Evolutionary conservation across 179 eudicot genomes (phyloP), one percentile per base, ranked within the genome.

Genomic region (Drosera spatulata): DNA sequence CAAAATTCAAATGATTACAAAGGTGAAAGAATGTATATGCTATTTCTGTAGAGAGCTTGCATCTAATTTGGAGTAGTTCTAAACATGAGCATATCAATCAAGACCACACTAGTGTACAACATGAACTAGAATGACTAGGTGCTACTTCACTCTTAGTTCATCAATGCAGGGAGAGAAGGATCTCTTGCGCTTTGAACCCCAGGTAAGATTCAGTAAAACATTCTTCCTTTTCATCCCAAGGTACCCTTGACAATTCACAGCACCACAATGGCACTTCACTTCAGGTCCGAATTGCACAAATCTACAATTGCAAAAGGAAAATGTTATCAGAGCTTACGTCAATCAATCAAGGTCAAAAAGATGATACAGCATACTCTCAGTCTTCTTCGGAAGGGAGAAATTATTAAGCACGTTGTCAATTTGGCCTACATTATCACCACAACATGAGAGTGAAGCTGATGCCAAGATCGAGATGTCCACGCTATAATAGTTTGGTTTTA

Each of bases 241-340:
- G 74, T 75, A 85, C 41, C 95, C 95, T 71, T 80, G 87, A 71
- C 98, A 91, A 55, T 79, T 85, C 50, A 75, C 62, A 61, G 96
- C 87, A 13, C 95, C 96, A 69, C 98, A 91, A 9, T 81, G 77
- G 69, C 98, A 91, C 75, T 76, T 77, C 0, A 91, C 98, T 82
- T 88, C 96, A 0, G 83, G 79, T 62, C 98, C 98, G 33, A 91
- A 91, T 62, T 85, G 95, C 71, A 86, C 93, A 86, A 91, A 91
- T 68, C 98, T 91, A 75, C 67, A 73, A n/a, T 66, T 14, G 5
- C 15, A 37, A 56, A 68, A 22, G 33, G 33, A 22, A 22, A 22
- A 22, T 22, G 33, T 22, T 22, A 0, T 22, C 33, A 22, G 0
- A 22, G 33, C 33, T 22, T 22, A 22, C 33, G 33, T 22, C 33